phyloP scores from a whole-genome alignment of 345 rosid genomes.

The Camelina hispida region DNA sequence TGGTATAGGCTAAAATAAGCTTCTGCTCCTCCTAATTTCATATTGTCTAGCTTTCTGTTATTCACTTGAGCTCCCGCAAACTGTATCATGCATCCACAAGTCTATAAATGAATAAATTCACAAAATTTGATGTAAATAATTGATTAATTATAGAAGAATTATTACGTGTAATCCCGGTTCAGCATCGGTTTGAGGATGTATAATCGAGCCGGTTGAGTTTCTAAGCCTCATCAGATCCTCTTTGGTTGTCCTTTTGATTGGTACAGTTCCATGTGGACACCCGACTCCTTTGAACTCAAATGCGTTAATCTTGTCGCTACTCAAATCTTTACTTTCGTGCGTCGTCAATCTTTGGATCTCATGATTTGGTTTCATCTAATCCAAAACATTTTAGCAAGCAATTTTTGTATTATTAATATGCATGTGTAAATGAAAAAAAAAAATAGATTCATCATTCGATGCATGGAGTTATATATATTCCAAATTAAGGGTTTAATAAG shows the following conservation, averaged over 20 bases:
- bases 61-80: not conserved
- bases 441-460: not conserved
- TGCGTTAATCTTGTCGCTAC: not conserved
- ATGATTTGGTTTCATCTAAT: not conserved
- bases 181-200: no score
- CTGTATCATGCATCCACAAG: not conserved
- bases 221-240: no score
- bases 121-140: not conserved
- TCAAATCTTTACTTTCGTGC: not conserved
- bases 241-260: not conserved
- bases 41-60: not conserved
- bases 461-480: no score
- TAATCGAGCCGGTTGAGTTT: no score
- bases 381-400: not conserved
- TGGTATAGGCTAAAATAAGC: not conserved
- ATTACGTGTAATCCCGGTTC: no score
- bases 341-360: not conserved
- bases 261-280: not conserved
- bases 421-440: not conserved
- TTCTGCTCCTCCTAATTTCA: slow-evolving; percentile 1
- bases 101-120: not conserved
- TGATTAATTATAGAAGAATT: not conserved
- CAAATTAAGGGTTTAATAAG: no score
- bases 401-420: no score
- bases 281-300: not conserved